A percentile compares a stretch with the other conserved stretches of the same genome.
Evolutionary conservation across 2,329 filamentous ascomycete genomes (phyloP).

Genomic region (Diaporthe sp.): DNA sequence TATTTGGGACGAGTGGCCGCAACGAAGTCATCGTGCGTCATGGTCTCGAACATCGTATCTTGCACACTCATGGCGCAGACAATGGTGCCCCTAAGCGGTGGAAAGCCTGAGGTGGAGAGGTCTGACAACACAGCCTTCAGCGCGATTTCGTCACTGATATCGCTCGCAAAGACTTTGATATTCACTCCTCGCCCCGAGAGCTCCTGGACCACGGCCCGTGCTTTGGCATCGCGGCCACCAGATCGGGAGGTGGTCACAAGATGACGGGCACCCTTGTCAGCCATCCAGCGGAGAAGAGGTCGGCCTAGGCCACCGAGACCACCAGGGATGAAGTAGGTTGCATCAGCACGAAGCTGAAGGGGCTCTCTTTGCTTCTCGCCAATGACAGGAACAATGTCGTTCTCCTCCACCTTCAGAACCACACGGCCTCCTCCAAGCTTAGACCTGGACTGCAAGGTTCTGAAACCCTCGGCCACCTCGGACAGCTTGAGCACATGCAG

Average conservation of each 20-base stretch:
- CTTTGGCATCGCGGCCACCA: background rate
- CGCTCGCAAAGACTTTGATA: slow-evolving; percentile 19
- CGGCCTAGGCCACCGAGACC: slow-evolving; percentile 23
- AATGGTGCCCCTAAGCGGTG: slow-evolving; percentile 11
- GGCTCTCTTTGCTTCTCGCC: background rate
- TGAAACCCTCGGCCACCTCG: slow-evolving; percentile 13
- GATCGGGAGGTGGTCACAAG: slow-evolving; percentile 19
- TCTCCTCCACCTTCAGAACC: slow-evolving; percentile 1
- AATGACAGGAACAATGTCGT: slow-evolving; percentile 1
- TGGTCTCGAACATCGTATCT: slow-evolving; percentile 51
- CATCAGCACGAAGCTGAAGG: background rate
- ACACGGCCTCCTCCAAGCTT: slow-evolving; percentile 11
- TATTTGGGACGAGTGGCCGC: slow-evolving; percentile 48
- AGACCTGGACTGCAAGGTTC: slow-evolving; percentile 13
- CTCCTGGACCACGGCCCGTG: slow-evolving; percentile 2
- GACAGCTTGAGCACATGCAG: slow-evolving; percentile 21
- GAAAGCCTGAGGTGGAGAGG: background rate
- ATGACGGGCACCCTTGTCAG: slow-evolving; percentile 6
- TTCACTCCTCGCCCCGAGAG: background rate
- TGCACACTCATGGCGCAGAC: slow-evolving; percentile 38
- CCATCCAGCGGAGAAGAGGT: slow-evolving; percentile 16
- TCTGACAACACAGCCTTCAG: background rate
- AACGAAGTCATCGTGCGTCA: slow-evolving; percentile 47
- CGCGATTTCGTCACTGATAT: slow-evolving; percentile 5
- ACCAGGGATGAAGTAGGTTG: slow-evolving; percentile 10